phyloP scores from a whole-genome alignment of 2,329 filamentous ascomycete species.

The Cordyceps pruinosa region DNA sequence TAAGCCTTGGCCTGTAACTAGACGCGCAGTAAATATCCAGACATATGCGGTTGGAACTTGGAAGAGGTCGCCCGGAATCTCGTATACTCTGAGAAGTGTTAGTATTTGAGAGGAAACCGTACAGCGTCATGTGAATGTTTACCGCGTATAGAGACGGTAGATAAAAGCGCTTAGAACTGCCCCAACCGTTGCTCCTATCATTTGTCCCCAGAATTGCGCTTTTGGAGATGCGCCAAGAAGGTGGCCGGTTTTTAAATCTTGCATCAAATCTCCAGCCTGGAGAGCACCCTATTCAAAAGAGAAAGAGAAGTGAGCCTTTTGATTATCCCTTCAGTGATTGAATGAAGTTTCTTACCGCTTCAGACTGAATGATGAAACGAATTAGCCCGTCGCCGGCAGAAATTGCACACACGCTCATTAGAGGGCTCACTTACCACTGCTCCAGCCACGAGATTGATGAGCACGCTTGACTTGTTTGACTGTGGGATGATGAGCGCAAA shows the following conservation, averaged over 20 bases:
- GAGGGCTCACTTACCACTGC: conserved; percentile 51
- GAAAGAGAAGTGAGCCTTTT: conserved; percentile 10
- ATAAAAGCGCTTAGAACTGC: conserved; percentile 80
- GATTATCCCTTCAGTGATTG: not conserved
- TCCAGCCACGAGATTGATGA: conserved; percentile 91
- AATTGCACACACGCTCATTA: not conserved
- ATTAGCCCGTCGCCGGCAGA: not conserved
- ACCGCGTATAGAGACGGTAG: conserved; percentile 77
- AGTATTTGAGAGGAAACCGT: not conserved
- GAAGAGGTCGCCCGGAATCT: conserved; percentile 82
- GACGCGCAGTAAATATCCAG: conserved; percentile 91
- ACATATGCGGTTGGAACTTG: conserved; percentile 93
- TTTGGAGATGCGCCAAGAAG: conserved; percentile 85
- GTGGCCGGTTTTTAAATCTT: conserved; percentile 95
- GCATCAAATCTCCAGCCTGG: conserved; percentile 93
- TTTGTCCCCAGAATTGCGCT: conserved; percentile 93
- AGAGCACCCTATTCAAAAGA: conserved; percentile 55
- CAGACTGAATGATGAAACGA: conserved; percentile 24
- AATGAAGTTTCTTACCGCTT: conserved; percentile 27
- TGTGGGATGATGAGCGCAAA: conserved; percentile 86
- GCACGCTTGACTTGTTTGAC: conserved; percentile 73
- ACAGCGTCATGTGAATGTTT: conserved; percentile 7
- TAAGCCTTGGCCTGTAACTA: conserved; percentile 85
- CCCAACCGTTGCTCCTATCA: conserved; percentile 81
- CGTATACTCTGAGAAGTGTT: conserved; percentile 57